These are phyloP conservation scores for Yarrowia bubula DNA, from an alignment of 805 yeast genomes.

Conservation along the genomic window DNA sequence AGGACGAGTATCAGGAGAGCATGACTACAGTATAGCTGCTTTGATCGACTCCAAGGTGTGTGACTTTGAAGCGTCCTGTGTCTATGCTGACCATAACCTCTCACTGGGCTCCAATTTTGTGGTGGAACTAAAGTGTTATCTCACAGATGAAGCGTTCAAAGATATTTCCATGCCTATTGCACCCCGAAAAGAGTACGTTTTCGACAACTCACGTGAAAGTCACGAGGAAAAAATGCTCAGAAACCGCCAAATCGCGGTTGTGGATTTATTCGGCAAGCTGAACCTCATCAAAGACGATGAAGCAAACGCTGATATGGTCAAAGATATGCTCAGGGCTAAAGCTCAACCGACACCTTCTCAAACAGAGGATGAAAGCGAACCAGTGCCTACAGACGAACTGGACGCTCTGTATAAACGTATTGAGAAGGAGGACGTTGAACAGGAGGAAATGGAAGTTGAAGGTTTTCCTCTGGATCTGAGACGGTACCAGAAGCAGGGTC, in stretches of 20 bases:
- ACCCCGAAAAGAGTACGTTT: slow-evolving; percentile 2
- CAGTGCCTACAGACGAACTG: slow-evolving; percentile 66
- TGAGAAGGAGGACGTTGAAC: slow-evolving; percentile 60
- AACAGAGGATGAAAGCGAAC: slow-evolving; percentile 42
- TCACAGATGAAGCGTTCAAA: slow-evolving; percentile 43
- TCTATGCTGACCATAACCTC: slow-evolving; percentile 57
- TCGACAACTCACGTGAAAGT: slow-evolving; percentile 47
- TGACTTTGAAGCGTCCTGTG: slow-evolving; percentile 54
- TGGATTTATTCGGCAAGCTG: slow-evolving; percentile 54
- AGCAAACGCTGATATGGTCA: slow-evolving; percentile 15
- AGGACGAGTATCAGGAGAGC: slow-evolving; percentile 6
- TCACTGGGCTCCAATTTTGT: slow-evolving; percentile 75
- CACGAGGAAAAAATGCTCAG: slow-evolving; percentile 52
- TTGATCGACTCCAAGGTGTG: slow-evolving; percentile 57
- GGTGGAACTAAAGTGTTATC: slow-evolving; percentile 64
- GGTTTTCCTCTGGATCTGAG: slow-evolving; percentile 59
- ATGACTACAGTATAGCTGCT: slow-evolving; percentile 48
- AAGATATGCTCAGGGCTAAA: slow-evolving; percentile 29
- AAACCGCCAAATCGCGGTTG: slow-evolving; percentile 54
- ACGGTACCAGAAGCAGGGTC: slow-evolving; percentile 78
- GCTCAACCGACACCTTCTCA: slow-evolving; percentile 28
- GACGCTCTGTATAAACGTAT: slow-evolving; percentile 72
- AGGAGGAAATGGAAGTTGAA: slow-evolving; percentile 60
- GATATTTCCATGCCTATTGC: slow-evolving; percentile 28
- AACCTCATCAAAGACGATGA: slow-evolving; percentile 28